Evolutionary conservation across 352 stramenopile genomes (phyloP).

Genomic region (Thalassiosira hispida): DNA sequence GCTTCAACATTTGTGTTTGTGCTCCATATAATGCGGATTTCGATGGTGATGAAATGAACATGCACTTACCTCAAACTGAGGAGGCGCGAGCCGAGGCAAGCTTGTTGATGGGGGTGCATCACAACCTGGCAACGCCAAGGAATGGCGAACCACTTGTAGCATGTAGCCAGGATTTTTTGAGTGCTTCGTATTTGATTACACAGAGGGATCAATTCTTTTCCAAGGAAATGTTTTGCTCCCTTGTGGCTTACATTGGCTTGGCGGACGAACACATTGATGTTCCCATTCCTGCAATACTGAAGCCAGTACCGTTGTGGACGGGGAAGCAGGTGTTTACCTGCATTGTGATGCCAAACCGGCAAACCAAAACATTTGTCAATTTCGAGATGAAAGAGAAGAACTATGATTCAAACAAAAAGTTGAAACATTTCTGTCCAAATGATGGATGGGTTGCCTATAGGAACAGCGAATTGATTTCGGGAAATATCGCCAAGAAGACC

Average conservation of each 20-base stretch:
- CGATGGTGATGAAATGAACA: constrained; percentile 99
- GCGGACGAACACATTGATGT: constrained; percentile 94
- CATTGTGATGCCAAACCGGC: constrained; percentile 90
- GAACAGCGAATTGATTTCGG: constrained; percentile 97
- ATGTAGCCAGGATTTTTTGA: constrained; percentile 99
- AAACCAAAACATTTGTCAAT: constrained; percentile 86
- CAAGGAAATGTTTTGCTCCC: constrained; percentile 93
- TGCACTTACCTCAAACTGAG: constrained; percentile 98
- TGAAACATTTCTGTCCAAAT: constrained; percentile 96
- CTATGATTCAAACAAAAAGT: constrained; percentile 88
- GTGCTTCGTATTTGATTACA: constrained; percentile 96
- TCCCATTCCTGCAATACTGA: constrained; percentile 88
- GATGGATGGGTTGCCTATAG: constrained; percentile 97
- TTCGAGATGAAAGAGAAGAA: constrained; percentile 94
- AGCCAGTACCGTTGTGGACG: constrained; percentile 93
- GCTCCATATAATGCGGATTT: constrained; percentile 99
- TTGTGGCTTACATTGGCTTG: constrained; percentile 95
- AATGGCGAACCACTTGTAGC: constrained; percentile 98
- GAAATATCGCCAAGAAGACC: constrained; percentile 98
- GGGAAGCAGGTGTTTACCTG: constrained; percentile 96
- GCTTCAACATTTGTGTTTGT: constrained; percentile 99
- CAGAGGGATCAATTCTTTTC: constrained; percentile 99
- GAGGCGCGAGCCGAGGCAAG: constrained; percentile 96
- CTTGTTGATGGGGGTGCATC: constrained; percentile 96
- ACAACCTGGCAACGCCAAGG: constrained; percentile 97